Evolutionary conservation across 2,329 filamentous ascomycete genomes (phyloP).

Genomic region (Massarina eburnea): DNA sequence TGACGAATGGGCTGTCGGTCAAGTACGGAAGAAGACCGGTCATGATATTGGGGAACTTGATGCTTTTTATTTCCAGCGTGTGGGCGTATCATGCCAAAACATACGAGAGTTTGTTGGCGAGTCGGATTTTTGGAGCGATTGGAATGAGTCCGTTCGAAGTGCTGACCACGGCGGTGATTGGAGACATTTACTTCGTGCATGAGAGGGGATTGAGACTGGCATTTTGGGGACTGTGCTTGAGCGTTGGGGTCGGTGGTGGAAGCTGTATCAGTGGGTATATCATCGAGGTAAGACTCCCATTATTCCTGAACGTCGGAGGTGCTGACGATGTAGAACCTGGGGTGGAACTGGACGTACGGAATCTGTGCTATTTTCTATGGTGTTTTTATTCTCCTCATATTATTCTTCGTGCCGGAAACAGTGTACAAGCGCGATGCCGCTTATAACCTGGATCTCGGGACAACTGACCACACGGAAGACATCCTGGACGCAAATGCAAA

Average conservation of each 20-base stretch:
- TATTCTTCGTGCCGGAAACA: constrained; percentile 82
- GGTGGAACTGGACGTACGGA: constrained; percentile 71
- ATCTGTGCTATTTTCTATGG: constrained; percentile 64
- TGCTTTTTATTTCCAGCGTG: constrained; percentile 20
- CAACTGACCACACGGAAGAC: constrained; percentile 21
- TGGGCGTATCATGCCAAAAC: constrained; percentile 21
- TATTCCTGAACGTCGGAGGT: background rate
- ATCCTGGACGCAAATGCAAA: constrained; percentile 16
- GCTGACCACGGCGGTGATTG: constrained; percentile 64
- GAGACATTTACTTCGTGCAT: constrained; percentile 87
- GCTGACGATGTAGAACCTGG: constrained; percentile 45
- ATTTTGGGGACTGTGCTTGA: constrained; percentile 21
- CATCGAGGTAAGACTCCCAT: constrained; percentile 56
- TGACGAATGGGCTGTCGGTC: constrained; percentile 19
- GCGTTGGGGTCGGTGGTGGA: constrained; percentile 20
- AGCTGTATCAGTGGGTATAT: constrained; percentile 22
- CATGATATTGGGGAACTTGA: constrained; percentile 21
- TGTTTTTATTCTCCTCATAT: constrained; percentile 76
- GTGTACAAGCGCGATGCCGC: constrained; percentile 67
- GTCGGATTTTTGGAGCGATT: constrained; percentile 21
- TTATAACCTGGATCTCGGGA: constrained; percentile 67
- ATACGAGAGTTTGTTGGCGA: constrained; percentile 19
- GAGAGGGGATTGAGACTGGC: constrained; percentile 84
- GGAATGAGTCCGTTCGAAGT: constrained; percentile 27
- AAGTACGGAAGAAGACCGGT: constrained; percentile 22